Evolutionary conservation across 345 rosid genomes (phyloP).

Genomic region (Syzygium aqueum): DNA sequence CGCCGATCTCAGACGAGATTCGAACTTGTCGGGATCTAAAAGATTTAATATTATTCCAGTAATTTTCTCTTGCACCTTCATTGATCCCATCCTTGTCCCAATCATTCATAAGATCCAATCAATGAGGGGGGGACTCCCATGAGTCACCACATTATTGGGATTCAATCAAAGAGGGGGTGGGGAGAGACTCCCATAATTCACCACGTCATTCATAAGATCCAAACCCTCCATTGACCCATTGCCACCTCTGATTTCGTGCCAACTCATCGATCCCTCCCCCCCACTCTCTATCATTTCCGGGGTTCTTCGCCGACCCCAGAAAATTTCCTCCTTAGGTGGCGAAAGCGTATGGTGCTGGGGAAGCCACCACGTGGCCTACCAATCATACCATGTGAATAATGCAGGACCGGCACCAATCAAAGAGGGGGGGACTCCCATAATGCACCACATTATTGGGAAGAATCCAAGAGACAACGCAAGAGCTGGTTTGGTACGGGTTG

Average conservation of each 20-base stretch:
- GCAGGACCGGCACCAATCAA: background rate
- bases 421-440: background rate
- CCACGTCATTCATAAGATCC: background rate
- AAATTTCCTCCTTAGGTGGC: background rate
- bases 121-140: no score
- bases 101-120: background rate
- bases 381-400: background rate
- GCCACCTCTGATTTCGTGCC: background rate
- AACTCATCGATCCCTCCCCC: background rate
- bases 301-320: background rate
- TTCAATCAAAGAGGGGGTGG: no score
- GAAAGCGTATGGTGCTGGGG: background rate
- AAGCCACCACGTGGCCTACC: background rate
- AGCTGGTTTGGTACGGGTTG: background rate
- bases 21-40: accelerated
- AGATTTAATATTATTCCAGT: accelerated
- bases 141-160: no score
- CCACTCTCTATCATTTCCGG: background rate
- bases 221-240: background rate
- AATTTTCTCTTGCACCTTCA: background rate
- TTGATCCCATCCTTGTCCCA: background rate
- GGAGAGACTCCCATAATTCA: no score
- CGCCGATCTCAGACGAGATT: accelerated
- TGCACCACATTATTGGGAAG: background rate
- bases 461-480: background rate